phyloP scores from a whole-genome alignment of 2,329 filamentous ascomycete species.

The Aureobasidium sp. region DNA sequence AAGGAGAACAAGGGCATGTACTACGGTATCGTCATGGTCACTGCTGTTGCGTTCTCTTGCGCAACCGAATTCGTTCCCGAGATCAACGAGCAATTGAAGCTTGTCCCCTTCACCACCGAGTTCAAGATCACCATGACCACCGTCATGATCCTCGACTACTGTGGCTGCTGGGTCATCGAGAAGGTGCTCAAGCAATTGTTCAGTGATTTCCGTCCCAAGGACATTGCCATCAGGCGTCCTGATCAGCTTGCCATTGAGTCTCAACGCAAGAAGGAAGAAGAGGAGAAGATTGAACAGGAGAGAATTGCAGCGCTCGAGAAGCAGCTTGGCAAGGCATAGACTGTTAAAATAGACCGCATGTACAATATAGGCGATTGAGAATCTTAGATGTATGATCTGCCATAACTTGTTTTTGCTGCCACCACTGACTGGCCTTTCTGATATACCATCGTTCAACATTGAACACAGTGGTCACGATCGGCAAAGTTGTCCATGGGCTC shows the following conservation, averaged over 20 bases:
- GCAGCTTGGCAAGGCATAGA: slow-evolving; percentile 26
- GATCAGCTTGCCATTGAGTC: slow-evolving; percentile 79
- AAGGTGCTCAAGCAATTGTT: slow-evolving; percentile 77
- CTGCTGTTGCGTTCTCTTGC: slow-evolving; percentile 84
- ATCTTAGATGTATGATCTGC: neutral
- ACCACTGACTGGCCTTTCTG: too few species aligned
- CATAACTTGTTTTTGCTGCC: too few species aligned
- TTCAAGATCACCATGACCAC: slow-evolving; percentile 83
- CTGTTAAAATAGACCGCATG: neutral
- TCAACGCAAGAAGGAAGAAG: slow-evolving; percentile 52
- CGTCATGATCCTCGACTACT: slow-evolving; percentile 83
- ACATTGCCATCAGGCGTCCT: slow-evolving; percentile 78
- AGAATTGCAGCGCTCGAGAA: slow-evolving; percentile 24
- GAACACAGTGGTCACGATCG: slow-evolving; percentile 98
- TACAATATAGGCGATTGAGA: neutral
- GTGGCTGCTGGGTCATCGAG: slow-evolving; percentile 80
- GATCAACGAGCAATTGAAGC: slow-evolving; percentile 84
- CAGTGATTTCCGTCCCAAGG: slow-evolving; percentile 86
- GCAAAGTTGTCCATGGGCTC: slow-evolving; percentile 99
- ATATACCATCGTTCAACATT: slow-evolving; percentile 43
- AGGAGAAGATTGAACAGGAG: slow-evolving; percentile 34
- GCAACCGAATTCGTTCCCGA: slow-evolving; percentile 94
- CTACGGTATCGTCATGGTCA: slow-evolving; percentile 86
- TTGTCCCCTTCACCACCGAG: slow-evolving; percentile 80
- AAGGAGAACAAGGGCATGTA: slow-evolving; percentile 97